These are phyloP conservation scores for Scytalidium lignicola DNA, from an alignment of 2,329 filamentous ascomycete species.

Conservation along the genomic window DNA sequence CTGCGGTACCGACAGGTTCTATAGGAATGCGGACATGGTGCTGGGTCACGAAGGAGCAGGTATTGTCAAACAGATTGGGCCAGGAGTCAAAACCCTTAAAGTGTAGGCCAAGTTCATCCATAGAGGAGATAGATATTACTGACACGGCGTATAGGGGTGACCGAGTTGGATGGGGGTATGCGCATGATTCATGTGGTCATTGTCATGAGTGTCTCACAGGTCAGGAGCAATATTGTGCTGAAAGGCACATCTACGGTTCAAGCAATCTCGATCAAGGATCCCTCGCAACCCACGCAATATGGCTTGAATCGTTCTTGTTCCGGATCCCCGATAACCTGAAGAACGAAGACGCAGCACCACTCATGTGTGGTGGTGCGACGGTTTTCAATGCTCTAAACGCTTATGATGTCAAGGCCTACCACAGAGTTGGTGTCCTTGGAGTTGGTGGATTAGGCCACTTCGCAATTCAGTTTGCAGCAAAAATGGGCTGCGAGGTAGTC, in stretches of 20 bases:
- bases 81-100: background rate
- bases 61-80: slow-evolving; percentile 27
- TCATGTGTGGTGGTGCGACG: slow-evolving; percentile 43
- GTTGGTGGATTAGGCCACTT: slow-evolving; percentile 58
- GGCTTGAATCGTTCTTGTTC: slow-evolving; percentile 33
- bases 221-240: slow-evolving; percentile 37
- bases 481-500: slow-evolving; percentile 56
- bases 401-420: slow-evolving; percentile 30
- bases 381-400: slow-evolving; percentile 30
- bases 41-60: slow-evolving; percentile 49
- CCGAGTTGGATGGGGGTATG: slow-evolving; percentile 42
- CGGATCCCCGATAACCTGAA: slow-evolving; percentile 33
- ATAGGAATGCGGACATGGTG: slow-evolving; percentile 30
- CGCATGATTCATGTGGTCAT: slow-evolving; percentile 35
- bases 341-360: slow-evolving; percentile 35
- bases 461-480: slow-evolving; percentile 57
- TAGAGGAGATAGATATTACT: slow-evolving; percentile 30
- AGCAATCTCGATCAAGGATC: slow-evolving; percentile 43
- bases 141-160: slow-evolving; percentile 40
- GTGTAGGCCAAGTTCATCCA: background rate
- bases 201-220: slow-evolving; percentile 41
- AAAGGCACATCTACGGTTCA: slow-evolving; percentile 36
- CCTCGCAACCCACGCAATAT: slow-evolving; percentile 35
- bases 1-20: slow-evolving; percentile 54
- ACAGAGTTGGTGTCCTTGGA: slow-evolving; percentile 40